A percentile compares a stretch with the other conserved stretches of the same genome.
These are phyloP conservation scores for Boletus subparvulus DNA, from an alignment of 768 basidiomycete species.

Conservation along the genomic window DNA sequence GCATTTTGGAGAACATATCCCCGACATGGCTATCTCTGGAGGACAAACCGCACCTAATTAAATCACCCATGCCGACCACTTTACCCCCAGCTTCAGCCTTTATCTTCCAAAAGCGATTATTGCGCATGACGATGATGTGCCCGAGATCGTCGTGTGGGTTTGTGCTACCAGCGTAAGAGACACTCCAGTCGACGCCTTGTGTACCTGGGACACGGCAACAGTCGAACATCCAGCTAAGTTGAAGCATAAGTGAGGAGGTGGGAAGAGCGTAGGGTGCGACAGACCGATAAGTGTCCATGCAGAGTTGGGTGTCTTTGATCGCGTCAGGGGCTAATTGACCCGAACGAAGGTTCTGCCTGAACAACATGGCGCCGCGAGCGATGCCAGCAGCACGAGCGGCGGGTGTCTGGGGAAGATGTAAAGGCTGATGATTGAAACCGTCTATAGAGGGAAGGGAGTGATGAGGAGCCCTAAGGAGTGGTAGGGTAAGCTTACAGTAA, in stretches of 20 bases:
- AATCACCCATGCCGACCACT: slow-evolving; percentile 62
- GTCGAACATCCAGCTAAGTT: slow-evolving; percentile 85
- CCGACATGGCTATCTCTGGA: background rate
- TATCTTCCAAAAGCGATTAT: slow-evolving; percentile 83
- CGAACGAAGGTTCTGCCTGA: slow-evolving; percentile 65
- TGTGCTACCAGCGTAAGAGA: slow-evolving; percentile 57
- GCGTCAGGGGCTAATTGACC: slow-evolving; percentile 65
- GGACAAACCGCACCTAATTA: slow-evolving; percentile 51
- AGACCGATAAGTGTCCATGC: slow-evolving; percentile 87
- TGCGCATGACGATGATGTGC: slow-evolving; percentile 83
- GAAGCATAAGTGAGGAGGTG: background rate
- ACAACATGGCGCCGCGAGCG: slow-evolving; percentile 69
- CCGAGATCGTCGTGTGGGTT: slow-evolving; percentile 49
- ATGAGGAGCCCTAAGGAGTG: background rate
- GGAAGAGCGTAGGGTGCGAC: slow-evolving; percentile 3
- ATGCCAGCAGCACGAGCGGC: slow-evolving; percentile 70
- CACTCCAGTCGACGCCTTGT: slow-evolving; percentile 75
- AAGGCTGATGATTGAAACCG: slow-evolving; percentile 70
- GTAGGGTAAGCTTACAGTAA: slow-evolving; percentile 59
- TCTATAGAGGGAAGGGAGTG: slow-evolving; percentile 43
- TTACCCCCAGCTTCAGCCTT: slow-evolving; percentile 53
- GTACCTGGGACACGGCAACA: slow-evolving; percentile 78
- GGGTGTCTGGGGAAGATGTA: slow-evolving; percentile 55
- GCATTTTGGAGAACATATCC: background rate
- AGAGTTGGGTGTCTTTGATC: slow-evolving; percentile 67